Base-by-base conservation (phyloP, 75 land plant species). In the Selaginella moellendorffii region DNA sequence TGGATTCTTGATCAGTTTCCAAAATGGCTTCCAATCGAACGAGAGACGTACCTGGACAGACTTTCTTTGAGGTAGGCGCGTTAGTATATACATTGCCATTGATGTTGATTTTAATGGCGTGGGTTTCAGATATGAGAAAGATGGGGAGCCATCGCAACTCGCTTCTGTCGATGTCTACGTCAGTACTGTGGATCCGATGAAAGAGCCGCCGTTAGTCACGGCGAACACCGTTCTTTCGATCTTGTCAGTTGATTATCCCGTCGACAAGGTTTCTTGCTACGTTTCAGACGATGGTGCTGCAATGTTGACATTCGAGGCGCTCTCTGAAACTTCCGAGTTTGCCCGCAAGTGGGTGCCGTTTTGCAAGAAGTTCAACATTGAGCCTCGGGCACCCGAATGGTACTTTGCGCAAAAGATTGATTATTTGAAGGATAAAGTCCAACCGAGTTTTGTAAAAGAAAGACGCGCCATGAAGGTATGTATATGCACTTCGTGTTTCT, bases 381-480 rank as follows among this genome's bases (percentile, higher is more conserved):
- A 90, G 64, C 96, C 96, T 14, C 80, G 96, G 0, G 96, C 96
- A 1, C 96, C 96, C 21, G 96, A 90, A 74, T 79, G 81, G 65
- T 89, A 86, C 76, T 90, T 90, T 67, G 77, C 92, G 17, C 88
- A 87, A 71, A 91, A 91, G 65, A 84, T 91, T 61, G 97, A 88
- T 68, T 88, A 91, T 65, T 62, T 91, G 75, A 91, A 85, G 69
- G 88, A 88, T 36, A 91, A 91, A 73, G 76, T 87, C 8, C 95
- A 87, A 42, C 97, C 97, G 31, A 76, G 86, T 1, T 92, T 92
- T 82, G 97, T 92, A 2, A 88, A 85, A 61, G 97, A 92, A 53
- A 77, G 96, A 1, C 73, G 96, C 66, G 97, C 97, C 23, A 92
- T 92, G 97, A 92, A 92, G 87, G 96, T 87, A 52, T 65, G n/a